phyloP scores from a whole-genome alignment of 1,139 yeast species.

The Suhomyces coccinellae region DNA sequence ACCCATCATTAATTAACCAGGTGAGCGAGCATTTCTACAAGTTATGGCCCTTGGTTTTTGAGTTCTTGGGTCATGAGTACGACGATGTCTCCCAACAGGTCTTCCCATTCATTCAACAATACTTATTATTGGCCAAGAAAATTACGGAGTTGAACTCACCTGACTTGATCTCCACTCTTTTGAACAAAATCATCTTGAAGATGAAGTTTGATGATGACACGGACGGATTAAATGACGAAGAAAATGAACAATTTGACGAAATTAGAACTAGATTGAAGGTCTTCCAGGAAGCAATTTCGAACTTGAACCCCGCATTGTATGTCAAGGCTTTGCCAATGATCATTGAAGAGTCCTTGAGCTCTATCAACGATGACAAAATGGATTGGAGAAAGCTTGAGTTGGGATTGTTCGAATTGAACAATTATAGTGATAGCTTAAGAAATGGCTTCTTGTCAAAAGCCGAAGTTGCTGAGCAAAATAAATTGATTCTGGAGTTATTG shows the following conservation, averaged over 20 bases:
- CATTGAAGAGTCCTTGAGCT: constrained; percentile 59
- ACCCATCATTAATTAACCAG: constrained; percentile 44
- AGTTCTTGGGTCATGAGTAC: constrained; percentile 74
- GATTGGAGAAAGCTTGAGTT: constrained; percentile 86
- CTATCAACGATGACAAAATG: constrained; percentile 21
- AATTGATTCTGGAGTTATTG: constrained; percentile 59
- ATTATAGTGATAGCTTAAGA: constrained; percentile 76
- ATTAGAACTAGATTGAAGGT: constrained; percentile 69
- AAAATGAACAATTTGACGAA: constrained; percentile 77
- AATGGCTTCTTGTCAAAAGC: constrained; percentile 67
- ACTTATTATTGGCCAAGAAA: constrained; percentile 69
- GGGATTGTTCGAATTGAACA: constrained; percentile 78
- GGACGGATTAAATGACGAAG: constrained; percentile 59
- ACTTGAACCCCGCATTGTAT: constrained; percentile 71
- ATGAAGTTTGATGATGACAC: constrained; percentile 77
- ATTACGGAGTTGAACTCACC: constrained; percentile 34
- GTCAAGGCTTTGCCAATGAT: constrained; percentile 67
- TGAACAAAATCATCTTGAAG: constrained; percentile 71
- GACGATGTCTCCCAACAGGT: constrained; percentile 87
- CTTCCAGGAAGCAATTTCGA: constrained; percentile 84
- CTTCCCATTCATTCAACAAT: constrained; percentile 76
- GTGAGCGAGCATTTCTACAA: constrained; percentile 32
- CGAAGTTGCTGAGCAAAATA: constrained; percentile 54
- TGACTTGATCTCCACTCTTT: constrained; percentile 60
- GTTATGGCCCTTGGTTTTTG: constrained; percentile 72